Evolutionary conservation across 176 grass and related monocot genomes (phyloP).

Genomic region (Musa acuminata): DNA sequence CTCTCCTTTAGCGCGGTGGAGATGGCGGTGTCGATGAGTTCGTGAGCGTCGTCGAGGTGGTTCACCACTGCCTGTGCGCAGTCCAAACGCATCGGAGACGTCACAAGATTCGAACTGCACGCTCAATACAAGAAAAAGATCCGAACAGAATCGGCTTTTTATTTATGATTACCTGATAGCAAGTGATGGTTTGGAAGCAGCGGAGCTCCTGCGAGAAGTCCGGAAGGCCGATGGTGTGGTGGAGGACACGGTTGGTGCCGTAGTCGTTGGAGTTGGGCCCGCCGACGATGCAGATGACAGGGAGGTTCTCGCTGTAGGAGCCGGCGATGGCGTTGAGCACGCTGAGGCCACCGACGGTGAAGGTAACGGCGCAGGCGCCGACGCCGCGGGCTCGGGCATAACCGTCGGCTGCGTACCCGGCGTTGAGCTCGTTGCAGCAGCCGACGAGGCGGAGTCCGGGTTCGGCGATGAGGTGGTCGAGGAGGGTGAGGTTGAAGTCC

Average conservation of each 20-base stretch:
- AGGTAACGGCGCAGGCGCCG: slow-evolving; percentile 71
- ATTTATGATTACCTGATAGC: slow-evolving; percentile 37
- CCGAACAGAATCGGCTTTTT: no score
- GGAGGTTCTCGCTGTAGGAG: slow-evolving; percentile 93
- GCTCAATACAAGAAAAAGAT: no score
- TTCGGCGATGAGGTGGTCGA: slow-evolving; percentile 80
- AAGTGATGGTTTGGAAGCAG: slow-evolving; percentile 82
- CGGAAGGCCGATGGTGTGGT: slow-evolving; percentile 83
- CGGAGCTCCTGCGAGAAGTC: slow-evolving; percentile 85
- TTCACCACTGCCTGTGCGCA: slow-evolving; percentile 56
- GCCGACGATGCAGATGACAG: slow-evolving; percentile 76
- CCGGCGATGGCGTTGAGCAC: slow-evolving; percentile 87
- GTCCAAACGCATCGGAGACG: neutral
- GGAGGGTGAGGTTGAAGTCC: slow-evolving; percentile 92
- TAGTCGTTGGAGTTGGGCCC: slow-evolving; percentile 89
- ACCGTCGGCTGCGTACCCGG: slow-evolving; percentile 79
- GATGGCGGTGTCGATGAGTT: slow-evolving; percentile 85
- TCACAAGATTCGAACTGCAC: no score
- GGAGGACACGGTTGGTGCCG: slow-evolving; percentile 81
- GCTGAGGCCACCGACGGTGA: slow-evolving; percentile 88
- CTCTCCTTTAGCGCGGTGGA: slow-evolving; percentile 69
- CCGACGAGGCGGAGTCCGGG: slow-evolving; percentile 75
- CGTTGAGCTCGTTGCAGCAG: slow-evolving; percentile 92
- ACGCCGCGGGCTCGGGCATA: slow-evolving; percentile 69
- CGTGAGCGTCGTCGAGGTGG: slow-evolving; percentile 71